Percentiles rank a stretch among this genome's conserved stretches.
phyloP scores from a whole-genome alignment of 2,329 filamentous ascomycete species.

The Lomentospora prolificans region DNA sequence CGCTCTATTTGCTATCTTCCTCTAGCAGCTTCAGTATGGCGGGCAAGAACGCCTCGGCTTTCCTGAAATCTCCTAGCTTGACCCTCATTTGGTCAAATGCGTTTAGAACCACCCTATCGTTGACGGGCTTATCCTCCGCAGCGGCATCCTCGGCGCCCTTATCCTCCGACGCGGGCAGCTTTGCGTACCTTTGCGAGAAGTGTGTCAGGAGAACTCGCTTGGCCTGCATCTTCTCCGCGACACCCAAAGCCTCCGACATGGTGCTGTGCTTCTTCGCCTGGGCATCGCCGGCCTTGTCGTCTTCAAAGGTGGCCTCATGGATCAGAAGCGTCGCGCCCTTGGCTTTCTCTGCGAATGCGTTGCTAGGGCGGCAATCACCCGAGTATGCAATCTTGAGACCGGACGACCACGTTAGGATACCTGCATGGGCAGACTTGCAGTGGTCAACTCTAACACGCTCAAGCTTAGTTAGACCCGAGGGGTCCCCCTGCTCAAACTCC shows the following conservation, averaged over 20 bases:
- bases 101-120: constrained; percentile 56
- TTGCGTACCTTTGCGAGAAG: constrained; percentile 89
- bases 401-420: constrained; percentile 66
- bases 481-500: constrained; percentile 26
- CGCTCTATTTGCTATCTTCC: constrained; percentile 13
- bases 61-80: constrained; percentile 58
- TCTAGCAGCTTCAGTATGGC: constrained; percentile 45
- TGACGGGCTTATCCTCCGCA: constrained; percentile 19
- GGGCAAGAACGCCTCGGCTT: constrained; percentile 52
- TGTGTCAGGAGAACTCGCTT: constrained; percentile 79
- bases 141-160: constrained; percentile 17
- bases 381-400: constrained; percentile 87
- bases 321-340: constrained; percentile 71
- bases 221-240: constrained; percentile 71
- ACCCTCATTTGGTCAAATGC: constrained; percentile 75
- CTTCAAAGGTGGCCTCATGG: constrained; percentile 94
- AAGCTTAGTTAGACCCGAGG: constrained; percentile 56
- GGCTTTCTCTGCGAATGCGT: constrained; percentile 60
- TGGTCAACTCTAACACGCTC: constrained; percentile 62
- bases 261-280: constrained; percentile 84
- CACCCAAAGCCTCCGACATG: constrained; percentile 69
- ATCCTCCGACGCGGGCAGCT: constrained; percentile 46
- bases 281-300: constrained; percentile 70
- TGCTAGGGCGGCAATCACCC: constrained; percentile 80
- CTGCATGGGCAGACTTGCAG: constrained; percentile 69